A percentile compares a stretch with the other conserved stretches of the same genome.
phyloP scores from a whole-genome alignment of 108 stramenopile species.

The Discostella stelligeroides region DNA sequence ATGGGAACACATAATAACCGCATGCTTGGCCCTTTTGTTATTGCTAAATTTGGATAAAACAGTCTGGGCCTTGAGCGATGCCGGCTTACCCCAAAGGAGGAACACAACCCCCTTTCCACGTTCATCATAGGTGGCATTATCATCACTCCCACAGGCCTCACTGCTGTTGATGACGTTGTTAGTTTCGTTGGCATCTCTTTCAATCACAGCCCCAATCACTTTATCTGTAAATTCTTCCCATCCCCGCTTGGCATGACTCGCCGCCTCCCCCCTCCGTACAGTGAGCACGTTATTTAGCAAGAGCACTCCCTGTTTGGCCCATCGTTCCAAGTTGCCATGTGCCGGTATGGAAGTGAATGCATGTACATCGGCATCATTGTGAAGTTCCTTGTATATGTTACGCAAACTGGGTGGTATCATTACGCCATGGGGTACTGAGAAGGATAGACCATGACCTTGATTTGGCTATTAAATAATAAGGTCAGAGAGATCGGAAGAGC shows the following conservation, averaged over 20 bases:
- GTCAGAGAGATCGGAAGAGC: background rate
- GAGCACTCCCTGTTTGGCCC: slow-evolving; percentile 96
- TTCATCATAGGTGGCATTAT: background rate
- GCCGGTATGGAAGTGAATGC: slow-evolving; percentile 41
- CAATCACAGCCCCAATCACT: slow-evolving; percentile 70
- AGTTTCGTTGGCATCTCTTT: slow-evolving; percentile 39
- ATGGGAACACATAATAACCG: slow-evolving; percentile 85
- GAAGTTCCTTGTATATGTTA: slow-evolving; percentile 93
- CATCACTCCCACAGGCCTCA: background rate
- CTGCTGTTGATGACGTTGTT: slow-evolving; percentile 29
- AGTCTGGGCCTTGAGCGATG: slow-evolving; percentile 68
- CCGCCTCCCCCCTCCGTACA: slow-evolving; percentile 83
- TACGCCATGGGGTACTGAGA: slow-evolving; percentile 84
- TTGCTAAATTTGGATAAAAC: slow-evolving; percentile 48
- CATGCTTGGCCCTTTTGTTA: slow-evolving; percentile 40
- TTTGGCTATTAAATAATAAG: slow-evolving; percentile 25
- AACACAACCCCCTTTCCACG: slow-evolving; percentile 85
- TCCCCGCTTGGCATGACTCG: slow-evolving; percentile 92
- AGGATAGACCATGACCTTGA: slow-evolving; percentile 80
- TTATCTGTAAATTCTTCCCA: slow-evolving; percentile 98
- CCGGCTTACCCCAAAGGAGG: slow-evolving; percentile 98
- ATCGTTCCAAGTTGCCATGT: slow-evolving; percentile 78
- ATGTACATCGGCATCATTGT: slow-evolving; percentile 48
- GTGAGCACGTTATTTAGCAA: slow-evolving; percentile 96
- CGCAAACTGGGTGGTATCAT: slow-evolving; percentile 88